Base-by-base conservation (phyloP, 306 rosid genomes). In the Vigna angularis region DNA sequence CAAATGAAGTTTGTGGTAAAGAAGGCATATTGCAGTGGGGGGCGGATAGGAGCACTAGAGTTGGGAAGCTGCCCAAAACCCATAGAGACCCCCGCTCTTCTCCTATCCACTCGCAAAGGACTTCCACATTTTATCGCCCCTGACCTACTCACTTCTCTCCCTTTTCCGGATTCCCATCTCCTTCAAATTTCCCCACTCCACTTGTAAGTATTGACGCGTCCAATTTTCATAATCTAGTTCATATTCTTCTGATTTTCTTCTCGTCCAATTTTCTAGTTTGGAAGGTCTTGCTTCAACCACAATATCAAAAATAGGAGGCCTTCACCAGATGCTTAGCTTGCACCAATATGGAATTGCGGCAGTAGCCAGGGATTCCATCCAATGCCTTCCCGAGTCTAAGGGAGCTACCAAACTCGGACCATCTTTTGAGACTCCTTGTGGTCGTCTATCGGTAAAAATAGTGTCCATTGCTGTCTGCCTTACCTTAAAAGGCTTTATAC, bases 81-180 rank as follows among this genome's bases (percentile, higher is more conserved):
- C 16, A 85, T 92, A 17, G 91, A 91, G 57, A 95, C 98, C 0
- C 98, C 98, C 9, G 87, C 89, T 20, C 91, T 95, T 71, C 96
- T 92, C 45, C 79, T 92, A 53, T 87, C 97, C 38, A 95, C 98
- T 4, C 91, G 98, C 6, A 91, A 92, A 87, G 98, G 97, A 11
- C 91, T 95, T 8, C 97, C 97, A 16, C 71, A 76, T 70, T 92
- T 92, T 65, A 88, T 83, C 45, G 52, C 97, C 38, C 98, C 96
- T 2, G 98, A 95, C 78, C 93, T 89, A 66, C 93, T 95, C 77
- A 42, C 86, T 62, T 91, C 97, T 77, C 93, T 95, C n/a, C 98
- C 98, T 71, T 95, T 87, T 14, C 98, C 98, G 18, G 90, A 94
- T 77, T 90, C 91, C 73, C 85, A 86, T 74, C 91, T 92, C 77